Evolutionary conservation across 176 grass and related monocot species (phyloP).

Genomic region (Oryza meridionalis): DNA sequence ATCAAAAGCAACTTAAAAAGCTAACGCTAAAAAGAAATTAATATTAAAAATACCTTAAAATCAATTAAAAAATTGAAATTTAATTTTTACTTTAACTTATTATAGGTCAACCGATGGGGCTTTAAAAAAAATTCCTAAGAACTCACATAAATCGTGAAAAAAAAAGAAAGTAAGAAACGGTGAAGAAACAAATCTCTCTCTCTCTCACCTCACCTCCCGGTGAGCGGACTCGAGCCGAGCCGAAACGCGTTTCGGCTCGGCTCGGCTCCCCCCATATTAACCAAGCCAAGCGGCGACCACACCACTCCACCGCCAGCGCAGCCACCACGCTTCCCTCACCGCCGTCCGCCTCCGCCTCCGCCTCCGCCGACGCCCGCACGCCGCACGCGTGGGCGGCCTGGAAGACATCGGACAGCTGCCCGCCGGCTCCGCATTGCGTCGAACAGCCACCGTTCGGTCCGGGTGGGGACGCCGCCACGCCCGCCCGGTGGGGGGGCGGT

Average conservation of each 20-base stretch:
- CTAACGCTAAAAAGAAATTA: too few relatives aligned
- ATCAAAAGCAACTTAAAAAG: too few relatives aligned
- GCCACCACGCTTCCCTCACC: not conserved
- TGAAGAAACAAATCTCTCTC: not conserved
- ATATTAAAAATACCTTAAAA: too few relatives aligned
- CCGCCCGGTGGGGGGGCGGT: not conserved
- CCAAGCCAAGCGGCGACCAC: not conserved
- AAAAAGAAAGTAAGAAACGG: too few relatives aligned
- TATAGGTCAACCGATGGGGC: too few relatives aligned
- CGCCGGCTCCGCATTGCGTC: constrained; percentile 41
- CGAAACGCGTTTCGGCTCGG: too few relatives aligned
- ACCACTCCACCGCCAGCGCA: constrained; percentile 1
- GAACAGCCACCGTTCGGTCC: not conserved
- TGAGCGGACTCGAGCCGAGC: constrained; percentile 13
- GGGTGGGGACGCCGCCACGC: not conserved
- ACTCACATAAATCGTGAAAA: too few relatives aligned
- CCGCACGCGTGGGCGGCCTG: not conserved
- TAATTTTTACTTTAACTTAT: too few relatives aligned
- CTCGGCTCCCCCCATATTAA: not conserved
- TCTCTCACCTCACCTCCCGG: not conserved
- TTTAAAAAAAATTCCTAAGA: not conserved
- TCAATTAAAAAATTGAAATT: too few relatives aligned
- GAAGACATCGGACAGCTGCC: not conserved
- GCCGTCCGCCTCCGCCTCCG: not conserved
- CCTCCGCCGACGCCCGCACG: constrained; percentile 38